Evolutionary conservation across 257 asterid genomes (phyloP).

Genomic region (Nicotiana attenuata): DNA sequence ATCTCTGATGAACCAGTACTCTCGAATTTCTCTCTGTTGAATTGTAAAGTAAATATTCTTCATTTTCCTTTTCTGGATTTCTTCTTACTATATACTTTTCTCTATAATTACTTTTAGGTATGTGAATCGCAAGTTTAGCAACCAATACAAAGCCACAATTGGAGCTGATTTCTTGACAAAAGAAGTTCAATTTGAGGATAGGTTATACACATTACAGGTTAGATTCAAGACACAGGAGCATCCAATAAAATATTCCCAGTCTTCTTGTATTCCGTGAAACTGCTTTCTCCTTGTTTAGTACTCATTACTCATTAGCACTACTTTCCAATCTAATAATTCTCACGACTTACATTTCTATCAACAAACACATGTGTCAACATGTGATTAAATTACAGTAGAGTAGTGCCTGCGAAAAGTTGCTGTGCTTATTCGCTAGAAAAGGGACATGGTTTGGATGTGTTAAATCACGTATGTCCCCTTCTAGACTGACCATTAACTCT

Average conservation of each 20-base stretch:
- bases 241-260: neutral
- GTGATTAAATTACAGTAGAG: neutral
- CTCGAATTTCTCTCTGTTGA: neutral
- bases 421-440: neutral
- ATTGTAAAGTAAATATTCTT: neutral
- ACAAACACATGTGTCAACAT: neutral
- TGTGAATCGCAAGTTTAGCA: constrained; percentile 41
- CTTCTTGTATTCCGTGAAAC: neutral
- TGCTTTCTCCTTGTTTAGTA: neutral
- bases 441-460: neutral
- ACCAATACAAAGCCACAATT: constrained; percentile 47
- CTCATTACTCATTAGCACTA: neutral
- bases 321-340: neutral
- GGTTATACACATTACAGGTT: constrained; percentile 39
- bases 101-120: constrained; percentile 17
- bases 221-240: neutral
- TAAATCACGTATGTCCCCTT: neutral
- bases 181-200: constrained; percentile 41
- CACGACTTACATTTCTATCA: neutral
- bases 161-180: constrained; percentile 53
- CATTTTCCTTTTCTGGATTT: neutral
- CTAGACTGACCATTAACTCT: neutral
- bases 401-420: neutral
- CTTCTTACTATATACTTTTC: neutral
- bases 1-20: constrained; percentile 49